Percentiles rank a stretch among this genome's conserved stretches.
These are phyloP conservation scores for Prillingera fragicola DNA, from an alignment of 1,284 basidiomycete genomes.

Conservation along the genomic window DNA sequence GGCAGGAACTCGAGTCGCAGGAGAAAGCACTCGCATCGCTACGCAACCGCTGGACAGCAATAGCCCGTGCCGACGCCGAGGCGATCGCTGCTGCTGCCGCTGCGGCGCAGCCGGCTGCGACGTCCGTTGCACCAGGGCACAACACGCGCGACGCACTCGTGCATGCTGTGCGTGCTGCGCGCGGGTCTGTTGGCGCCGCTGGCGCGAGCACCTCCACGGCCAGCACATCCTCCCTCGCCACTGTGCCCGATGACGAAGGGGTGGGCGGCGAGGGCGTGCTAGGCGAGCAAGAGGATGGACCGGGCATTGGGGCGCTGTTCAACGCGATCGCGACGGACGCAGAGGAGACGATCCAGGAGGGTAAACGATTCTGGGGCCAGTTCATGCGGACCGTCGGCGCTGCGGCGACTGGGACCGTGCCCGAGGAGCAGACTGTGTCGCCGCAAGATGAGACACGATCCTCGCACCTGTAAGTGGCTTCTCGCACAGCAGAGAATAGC, in stretches of 20 bases:
- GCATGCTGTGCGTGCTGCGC: neutral
- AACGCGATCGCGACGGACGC: constrained; percentile 9
- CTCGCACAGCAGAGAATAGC: neutral
- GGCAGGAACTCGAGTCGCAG: constrained; percentile 34
- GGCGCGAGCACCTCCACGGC: neutral
- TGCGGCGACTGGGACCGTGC: constrained; percentile 37
- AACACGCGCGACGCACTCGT: too few relatives aligned
- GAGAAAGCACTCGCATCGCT: constrained; percentile 33
- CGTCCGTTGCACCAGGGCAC: neutral
- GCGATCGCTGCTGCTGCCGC: neutral
- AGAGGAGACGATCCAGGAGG: constrained; percentile 21
- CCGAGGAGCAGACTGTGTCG: constrained; percentile 8
- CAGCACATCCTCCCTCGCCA: constrained; percentile 3
- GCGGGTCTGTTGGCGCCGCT: neutral
- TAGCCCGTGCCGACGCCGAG: constrained; percentile 16
- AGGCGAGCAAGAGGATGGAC: neutral
- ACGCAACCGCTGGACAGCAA: constrained; percentile 32
- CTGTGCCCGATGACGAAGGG: constrained; percentile 5
- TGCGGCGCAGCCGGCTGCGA: neutral
- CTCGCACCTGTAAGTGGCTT: constrained; percentile 1
- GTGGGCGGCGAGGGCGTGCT: neutral
- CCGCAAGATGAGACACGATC: neutral
- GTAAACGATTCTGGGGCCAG: constrained; percentile 39
- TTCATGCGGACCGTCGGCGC: constrained; percentile 40
- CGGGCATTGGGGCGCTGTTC: constrained; percentile 5